These are phyloP conservation scores for Sapria himalayana DNA, from an alignment of 345 rosid genomes.

Conservation along the genomic window DNA sequence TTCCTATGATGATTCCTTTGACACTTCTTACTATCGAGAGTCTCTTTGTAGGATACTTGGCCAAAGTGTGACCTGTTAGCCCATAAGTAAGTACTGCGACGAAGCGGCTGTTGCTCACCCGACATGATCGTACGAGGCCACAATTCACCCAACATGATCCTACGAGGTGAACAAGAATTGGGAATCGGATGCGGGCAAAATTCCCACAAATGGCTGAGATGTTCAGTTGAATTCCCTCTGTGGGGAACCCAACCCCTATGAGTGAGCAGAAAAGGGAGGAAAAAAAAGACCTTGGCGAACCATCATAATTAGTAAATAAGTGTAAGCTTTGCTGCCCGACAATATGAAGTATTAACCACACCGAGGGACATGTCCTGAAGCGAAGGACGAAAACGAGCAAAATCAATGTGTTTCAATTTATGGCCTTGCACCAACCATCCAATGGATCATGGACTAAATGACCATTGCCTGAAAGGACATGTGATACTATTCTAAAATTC, in stretches of 20 bases:
- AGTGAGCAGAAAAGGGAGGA: background rate
- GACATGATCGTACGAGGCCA: slow-evolving; percentile 5
- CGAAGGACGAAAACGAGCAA: too few species aligned
- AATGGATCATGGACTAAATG: too few species aligned
- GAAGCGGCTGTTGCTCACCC: slow-evolving; percentile 6
- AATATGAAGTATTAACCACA: background rate
- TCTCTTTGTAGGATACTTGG: slow-evolving; percentile 4
- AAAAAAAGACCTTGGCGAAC: too few species aligned
- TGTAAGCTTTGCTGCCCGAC: background rate
- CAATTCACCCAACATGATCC: slow-evolving; percentile 3
- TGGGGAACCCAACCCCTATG: slow-evolving; percentile 2
- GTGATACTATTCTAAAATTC: too few species aligned
- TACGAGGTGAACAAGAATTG: slow-evolving; percentile 4
- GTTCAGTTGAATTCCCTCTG: slow-evolving; percentile 8
- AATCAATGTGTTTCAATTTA: too few species aligned
- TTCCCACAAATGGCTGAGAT: slow-evolving; percentile 8
- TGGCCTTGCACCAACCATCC: too few species aligned
- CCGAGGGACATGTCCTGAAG: too few species aligned
- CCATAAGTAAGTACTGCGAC: slow-evolving; percentile 5
- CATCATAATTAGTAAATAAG: slow-evolving; percentile 2
- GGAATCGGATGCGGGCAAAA: slow-evolving; percentile 5
- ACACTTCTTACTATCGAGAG: too few species aligned
- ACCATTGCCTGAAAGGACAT: too few species aligned
- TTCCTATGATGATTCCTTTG: too few species aligned
- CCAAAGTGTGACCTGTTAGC: too few species aligned